phyloP scores from a whole-genome alignment of 2,329 filamentous ascomycete genomes.

The Talaromyces atroroseus region DNA sequence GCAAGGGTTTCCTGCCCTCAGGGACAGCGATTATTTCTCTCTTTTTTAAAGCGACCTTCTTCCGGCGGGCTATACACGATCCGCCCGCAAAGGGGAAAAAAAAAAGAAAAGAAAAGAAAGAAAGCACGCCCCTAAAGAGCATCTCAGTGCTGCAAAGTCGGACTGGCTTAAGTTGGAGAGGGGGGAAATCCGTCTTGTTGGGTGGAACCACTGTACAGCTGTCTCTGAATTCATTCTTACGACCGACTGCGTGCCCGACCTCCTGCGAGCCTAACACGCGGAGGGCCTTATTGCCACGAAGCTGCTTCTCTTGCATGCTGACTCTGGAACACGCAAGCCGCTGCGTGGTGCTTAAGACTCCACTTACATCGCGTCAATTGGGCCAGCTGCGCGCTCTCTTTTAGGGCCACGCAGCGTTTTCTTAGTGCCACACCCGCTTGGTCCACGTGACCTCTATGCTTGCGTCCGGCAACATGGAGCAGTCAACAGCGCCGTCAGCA shows the following conservation, averaged over 20 bases:
- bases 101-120: background rate
- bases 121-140: background rate
- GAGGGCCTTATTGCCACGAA: conserved; percentile 14
- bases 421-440: conserved; percentile 9
- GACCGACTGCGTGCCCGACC: conserved; percentile 3
- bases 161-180: background rate
- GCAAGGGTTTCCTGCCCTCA: background rate
- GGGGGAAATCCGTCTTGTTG: background rate
- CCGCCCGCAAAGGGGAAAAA: background rate
- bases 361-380: conserved; percentile 9
- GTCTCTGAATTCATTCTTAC: background rate
- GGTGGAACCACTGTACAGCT: background rate
- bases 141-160: background rate
- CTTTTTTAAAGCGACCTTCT: background rate
- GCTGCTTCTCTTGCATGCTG: conserved; percentile 2
- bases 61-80: background rate
- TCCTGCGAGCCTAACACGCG: background rate
- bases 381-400: background rate
- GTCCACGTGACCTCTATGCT: conserved; percentile 12
- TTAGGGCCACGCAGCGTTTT: conserved; percentile 6
- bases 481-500: conserved; percentile 22
- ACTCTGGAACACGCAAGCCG: background rate
- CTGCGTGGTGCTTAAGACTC: conserved; percentile 6
- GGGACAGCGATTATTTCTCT: background rate
- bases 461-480: conserved; percentile 27